These are phyloP conservation scores for Saccharum spontaneum DNA, from an alignment of 176 grass and related monocot genomes.

Conservation along the genomic window DNA sequence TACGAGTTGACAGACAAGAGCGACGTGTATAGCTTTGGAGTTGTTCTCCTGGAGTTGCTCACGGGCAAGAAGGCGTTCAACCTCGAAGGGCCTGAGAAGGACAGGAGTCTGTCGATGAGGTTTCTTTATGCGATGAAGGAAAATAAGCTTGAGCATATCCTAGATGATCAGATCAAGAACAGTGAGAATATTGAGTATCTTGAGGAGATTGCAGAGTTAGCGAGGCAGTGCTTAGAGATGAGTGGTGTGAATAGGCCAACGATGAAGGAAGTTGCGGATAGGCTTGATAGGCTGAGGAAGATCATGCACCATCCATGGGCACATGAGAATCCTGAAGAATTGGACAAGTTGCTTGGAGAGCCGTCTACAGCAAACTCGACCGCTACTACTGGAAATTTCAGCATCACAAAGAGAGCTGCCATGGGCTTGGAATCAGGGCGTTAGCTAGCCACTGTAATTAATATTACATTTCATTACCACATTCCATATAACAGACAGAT, in stretches of 20 bases:
- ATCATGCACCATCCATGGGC: slow-evolving; percentile 7
- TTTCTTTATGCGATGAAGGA: not conserved
- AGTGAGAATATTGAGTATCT: not conserved
- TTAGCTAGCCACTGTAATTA: not conserved
- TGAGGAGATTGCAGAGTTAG: slow-evolving; percentile 7
- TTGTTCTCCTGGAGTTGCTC: slow-evolving; percentile 8
- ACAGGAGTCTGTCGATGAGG: not conserved
- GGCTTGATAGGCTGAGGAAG: slow-evolving; percentile 1
- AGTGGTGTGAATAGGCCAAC: slow-evolving; percentile 5
- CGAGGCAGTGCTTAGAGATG: not conserved
- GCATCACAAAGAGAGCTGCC: slow-evolving; percentile 6
- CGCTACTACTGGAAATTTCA: not conserved
- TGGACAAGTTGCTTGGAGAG: not conserved
- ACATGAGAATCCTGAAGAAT: slow-evolving; percentile 11
- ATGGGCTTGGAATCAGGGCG: slow-evolving; percentile 12
- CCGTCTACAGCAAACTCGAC: not conserved
- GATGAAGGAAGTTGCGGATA: slow-evolving; percentile 13
- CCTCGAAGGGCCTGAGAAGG: not conserved
- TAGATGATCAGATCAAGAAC: slow-evolving; percentile 17
- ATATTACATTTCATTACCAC: not conserved
- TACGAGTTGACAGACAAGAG: not conserved
- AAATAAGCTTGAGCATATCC: not conserved
- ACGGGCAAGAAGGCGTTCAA: slow-evolving; percentile 11
- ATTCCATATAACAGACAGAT: not conserved
- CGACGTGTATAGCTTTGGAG: not conserved